These are phyloP conservation scores for Chamaecrista fasciculata DNA, from an alignment of 306 rosid genomes.

Conservation along the genomic window DNA sequence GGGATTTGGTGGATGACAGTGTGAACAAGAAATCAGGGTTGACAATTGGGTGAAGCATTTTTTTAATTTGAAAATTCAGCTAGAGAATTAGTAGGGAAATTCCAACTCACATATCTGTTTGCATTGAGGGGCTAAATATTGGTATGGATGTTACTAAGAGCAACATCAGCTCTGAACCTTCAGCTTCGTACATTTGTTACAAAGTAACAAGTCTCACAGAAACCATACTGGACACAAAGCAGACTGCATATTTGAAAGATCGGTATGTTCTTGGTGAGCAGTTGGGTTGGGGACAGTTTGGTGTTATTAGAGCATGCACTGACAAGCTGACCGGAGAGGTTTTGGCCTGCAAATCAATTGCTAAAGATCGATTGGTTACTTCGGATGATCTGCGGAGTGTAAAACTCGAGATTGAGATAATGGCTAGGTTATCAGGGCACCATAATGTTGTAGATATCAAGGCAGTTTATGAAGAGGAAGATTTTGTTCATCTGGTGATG, in stretches of 20 bases:
- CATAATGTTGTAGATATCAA: conserved; percentile 87
- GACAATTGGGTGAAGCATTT: conserved; percentile 7
- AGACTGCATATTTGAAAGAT: conserved; percentile 57
- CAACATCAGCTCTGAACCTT: conserved; percentile 43
- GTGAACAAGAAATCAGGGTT: conserved; percentile 21
- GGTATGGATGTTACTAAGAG: conserved; percentile 75
- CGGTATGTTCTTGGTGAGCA: conserved; percentile 69
- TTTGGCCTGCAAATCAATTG: conserved; percentile 82
- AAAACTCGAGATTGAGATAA: conserved; percentile 84
- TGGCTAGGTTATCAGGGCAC: conserved; percentile 83
- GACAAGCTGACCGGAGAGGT: conserved; percentile 71
- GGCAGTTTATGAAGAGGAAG: conserved; percentile 83
- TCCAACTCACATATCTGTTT: conserved; percentile 31
- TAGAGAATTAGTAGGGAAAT: conserved; percentile 3
- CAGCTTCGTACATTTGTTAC: conserved; percentile 52
- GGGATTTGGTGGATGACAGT: conserved; percentile 26
- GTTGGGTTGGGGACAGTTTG: conserved; percentile 86
- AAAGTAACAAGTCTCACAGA: conserved; percentile 56
- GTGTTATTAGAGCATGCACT: conserved; percentile 65
- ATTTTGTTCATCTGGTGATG: conserved; percentile 84
- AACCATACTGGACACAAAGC: conserved; percentile 56
- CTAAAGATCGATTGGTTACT: conserved; percentile 78
- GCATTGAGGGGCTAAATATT: conserved; percentile 34
- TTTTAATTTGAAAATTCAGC: conserved; percentile 5
- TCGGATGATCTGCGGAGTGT: conserved; percentile 66